Evolutionary conservation across 2,329 filamentous ascomycete species (phyloP), one percentile per base, ranked within the genome.

Genomic region (Aspergillus oerlinghausenensis): DNA sequence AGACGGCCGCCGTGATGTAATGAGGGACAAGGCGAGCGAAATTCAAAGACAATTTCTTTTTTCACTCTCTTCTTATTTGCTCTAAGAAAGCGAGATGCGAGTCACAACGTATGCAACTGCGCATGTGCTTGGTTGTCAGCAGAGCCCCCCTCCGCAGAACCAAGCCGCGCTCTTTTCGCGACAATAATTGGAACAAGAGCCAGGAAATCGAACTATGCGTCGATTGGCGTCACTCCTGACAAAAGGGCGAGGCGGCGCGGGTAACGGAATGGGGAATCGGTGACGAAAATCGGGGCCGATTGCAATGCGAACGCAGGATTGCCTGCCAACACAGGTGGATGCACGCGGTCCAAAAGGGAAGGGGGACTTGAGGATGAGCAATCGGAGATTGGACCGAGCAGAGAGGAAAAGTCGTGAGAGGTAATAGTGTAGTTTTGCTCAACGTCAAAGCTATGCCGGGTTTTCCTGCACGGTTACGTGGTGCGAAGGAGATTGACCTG

Each of bases 341-440:
- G 70, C 70, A 73, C 63, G 64, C 60, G 66, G 63, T 71, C 70
- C 57, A 71, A 73, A 70, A 55, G 48, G 70, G 70, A 67, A 66
- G 58, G 55, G 28, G 40, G 17, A 52, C 25, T 17, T 50, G 56
- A 68, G 60, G 62, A 58, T 57, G 60, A 67, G 57, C 58, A 69
- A 66, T 71, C 65, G 65, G 66, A 58, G 67, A 66, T 63, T 63
- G 66, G 61, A 57, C 65, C 64, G 61, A 66, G 61, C 58, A 55
- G 23, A 55, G 23, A 49, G 55, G 51, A 53, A 54, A 54, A 56
- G 55, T 63, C 56, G 65, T 65, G 60, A 66, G 64, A 66, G 57
- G 60, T 49, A 55, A 55, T 59, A 52, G 56, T 60, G 59, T 66
- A 69, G 63, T 66, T 67, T 61, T 59, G 57, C 60, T 63, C 63